Base-by-base conservation (phyloP, 768 basidiomycete genomes). In the Phaffia tasmanica region DNA sequence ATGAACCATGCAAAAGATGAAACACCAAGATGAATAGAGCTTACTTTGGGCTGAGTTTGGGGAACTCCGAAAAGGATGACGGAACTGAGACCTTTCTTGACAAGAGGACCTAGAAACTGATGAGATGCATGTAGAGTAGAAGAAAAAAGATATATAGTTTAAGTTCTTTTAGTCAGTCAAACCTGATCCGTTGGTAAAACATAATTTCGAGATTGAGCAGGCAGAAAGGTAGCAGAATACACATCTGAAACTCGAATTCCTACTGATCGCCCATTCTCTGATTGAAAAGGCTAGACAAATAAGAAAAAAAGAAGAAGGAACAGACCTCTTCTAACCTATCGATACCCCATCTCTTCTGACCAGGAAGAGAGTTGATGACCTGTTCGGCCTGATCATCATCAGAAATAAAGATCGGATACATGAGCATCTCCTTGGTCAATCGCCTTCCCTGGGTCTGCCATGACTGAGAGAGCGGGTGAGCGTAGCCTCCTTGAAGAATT, bases 391-490 rank as follows among this genome's bases (percentile, higher is more conserved):
- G 82, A 1, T 90, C 86, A 67, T 97, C 90, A 76, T 98, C 94
- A 21, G 92, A 91, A 72, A 98, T 87, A 76, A 99, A 97, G 73
- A 99, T 92, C 8, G 95, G 95, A 76, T 98, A 99, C 88, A 97
- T 97, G 77, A 99, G 82, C 92, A 97, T 95, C 70, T 83, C 72
- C 70, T 77, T 78, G 64, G 67, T 73, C 18, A 76, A 68, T 29
- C 63, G 69, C 21, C 83, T 81, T 57, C 86, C 84, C 66, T 84
- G 83, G 29, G 83, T 81, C 78, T 99, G 94, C 85, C 88, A 93
- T 78, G 83, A 81, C 25, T 94, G 86, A 9, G 90, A 82, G 70
- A 89, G 82, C 19, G 92, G 87, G 77, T 97, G 91, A 67, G 88
- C 85, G 79, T 94, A 95, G 50, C 94, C 93, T 68, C 93, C 93